phyloP scores from a whole-genome alignment of 225 moss, liverwort and hornwort species.

The Marchantia paleacea region DNA sequence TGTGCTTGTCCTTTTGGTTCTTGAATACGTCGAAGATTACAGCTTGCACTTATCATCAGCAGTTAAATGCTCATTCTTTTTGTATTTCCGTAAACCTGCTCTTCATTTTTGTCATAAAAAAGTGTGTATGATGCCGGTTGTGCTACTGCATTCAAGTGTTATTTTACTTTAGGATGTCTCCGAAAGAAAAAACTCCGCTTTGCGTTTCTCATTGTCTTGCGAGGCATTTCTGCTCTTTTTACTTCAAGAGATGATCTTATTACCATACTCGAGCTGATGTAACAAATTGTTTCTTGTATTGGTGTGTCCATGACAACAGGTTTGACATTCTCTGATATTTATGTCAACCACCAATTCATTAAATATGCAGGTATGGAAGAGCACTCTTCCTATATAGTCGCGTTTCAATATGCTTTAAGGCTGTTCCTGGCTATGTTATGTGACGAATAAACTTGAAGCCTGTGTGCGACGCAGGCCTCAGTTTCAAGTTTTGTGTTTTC shows the following conservation, averaged over 20 bases:
- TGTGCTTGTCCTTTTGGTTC: no score
- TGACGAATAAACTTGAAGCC: background rate
- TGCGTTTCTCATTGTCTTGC: background rate
- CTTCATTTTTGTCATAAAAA: no score
- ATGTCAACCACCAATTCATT: slow-evolving; percentile 52
- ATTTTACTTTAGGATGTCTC: background rate
- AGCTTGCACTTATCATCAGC: no score
- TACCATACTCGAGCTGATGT: background rate
- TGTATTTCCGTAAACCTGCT: no score
- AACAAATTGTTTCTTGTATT: background rate
- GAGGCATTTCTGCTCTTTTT: background rate
- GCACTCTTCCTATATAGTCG: background rate
- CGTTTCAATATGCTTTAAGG: no score
- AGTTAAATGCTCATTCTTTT: no score
- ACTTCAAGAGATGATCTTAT: background rate
- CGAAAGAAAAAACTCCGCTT: background rate
- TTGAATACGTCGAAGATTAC: no score
- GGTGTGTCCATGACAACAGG: slow-evolving; percentile 36
- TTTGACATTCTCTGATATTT: slow-evolving; percentile 66
- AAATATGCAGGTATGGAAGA: slow-evolving; percentile 45
- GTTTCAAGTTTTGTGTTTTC: background rate
- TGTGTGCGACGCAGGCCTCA: background rate
- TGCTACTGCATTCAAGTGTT: no score
- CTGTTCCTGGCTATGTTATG: no score
- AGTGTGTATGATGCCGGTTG: no score